A percentile compares a stretch with the other conserved stretches of the same genome.
Conservation (phyloP, 768 basidiomycete species). For the Kwoniella shandongensis region DNA sequence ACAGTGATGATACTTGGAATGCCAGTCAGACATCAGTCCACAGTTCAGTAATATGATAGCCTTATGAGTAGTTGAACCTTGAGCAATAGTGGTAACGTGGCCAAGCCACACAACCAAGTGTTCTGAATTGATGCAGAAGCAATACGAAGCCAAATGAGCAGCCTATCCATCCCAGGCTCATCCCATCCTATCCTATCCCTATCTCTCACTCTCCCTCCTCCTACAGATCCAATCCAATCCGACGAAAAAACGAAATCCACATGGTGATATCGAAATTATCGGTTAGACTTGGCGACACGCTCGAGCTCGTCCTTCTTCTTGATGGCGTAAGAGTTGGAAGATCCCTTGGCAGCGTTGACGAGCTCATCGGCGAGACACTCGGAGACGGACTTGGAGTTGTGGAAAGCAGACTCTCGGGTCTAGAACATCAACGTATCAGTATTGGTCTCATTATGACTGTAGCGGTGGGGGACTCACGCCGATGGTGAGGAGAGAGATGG, state of each 20-base stretch:
- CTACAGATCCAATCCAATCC: background rate
- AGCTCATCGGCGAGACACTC: constrained; percentile 99
- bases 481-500: constrained; percentile 88
- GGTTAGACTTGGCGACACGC: constrained; percentile 99
- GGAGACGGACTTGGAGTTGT: constrained; percentile 98
- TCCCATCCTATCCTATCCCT: no score
- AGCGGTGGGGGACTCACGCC: constrained; percentile 65
- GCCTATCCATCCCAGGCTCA: no score
- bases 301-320: constrained; percentile 99
- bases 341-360: constrained; percentile 99
- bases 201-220: no score
- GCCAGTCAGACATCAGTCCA: no score
- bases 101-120: no score
- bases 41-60: no score
- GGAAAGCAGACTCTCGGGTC: constrained; percentile 99
- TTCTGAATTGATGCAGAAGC: no score
- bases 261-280: constrained; percentile 64
- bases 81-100: no score
- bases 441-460: background rate
- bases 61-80: no score
- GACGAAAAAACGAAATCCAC: constrained; percentile 5
- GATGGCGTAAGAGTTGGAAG: constrained; percentile 99
- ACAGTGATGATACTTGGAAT: no score
- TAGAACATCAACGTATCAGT: constrained; percentile 50
- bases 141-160: no score